These are phyloP conservation scores for Fusarium nurragi DNA, from an alignment of 2,329 filamentous ascomycete genomes.

Conservation along the genomic window DNA sequence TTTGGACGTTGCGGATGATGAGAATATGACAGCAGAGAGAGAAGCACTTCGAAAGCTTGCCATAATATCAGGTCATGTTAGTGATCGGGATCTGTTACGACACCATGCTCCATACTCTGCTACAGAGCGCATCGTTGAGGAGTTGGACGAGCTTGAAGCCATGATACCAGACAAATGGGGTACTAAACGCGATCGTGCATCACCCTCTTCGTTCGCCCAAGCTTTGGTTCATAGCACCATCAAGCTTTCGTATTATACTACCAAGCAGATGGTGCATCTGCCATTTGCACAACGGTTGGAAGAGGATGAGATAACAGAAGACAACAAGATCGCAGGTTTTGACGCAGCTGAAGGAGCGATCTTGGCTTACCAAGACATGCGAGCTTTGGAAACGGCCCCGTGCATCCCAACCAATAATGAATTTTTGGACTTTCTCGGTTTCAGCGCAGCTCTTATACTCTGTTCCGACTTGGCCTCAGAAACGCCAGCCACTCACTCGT, in stretches of 20 bases:
- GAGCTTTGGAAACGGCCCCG: constrained; percentile 36
- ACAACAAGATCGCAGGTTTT: constrained; percentile 51
- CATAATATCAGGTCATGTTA: constrained; percentile 13
- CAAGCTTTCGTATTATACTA: constrained; percentile 53
- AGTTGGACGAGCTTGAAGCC: constrained; percentile 54
- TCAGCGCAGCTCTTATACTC: constrained; percentile 56
- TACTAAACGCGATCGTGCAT: neutral
- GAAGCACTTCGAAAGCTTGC: constrained; percentile 28
- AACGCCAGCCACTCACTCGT: neutral
- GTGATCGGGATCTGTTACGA: constrained; percentile 9
- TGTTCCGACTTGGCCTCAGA: constrained; percentile 52
- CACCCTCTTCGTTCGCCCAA: neutral
- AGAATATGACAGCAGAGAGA: neutral
- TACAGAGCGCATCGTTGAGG: constrained; percentile 3
- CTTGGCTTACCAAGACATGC: constrained; percentile 44
- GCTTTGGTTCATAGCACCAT: constrained; percentile 43
- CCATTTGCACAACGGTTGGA: constrained; percentile 56
- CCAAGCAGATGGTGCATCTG: constrained; percentile 54
- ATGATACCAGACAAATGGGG: constrained; percentile 32
- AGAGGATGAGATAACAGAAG: constrained; percentile 48
- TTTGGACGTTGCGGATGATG: neutral
- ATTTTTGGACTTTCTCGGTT: constrained; percentile 58
- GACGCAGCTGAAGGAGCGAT: constrained; percentile 55
- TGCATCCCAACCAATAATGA: constrained; percentile 48
- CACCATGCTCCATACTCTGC: neutral